These are phyloP conservation scores for Zygosaccharomyces pseudobailii DNA, from an alignment of 1,139 yeast species.

Conservation along the genomic window DNA sequence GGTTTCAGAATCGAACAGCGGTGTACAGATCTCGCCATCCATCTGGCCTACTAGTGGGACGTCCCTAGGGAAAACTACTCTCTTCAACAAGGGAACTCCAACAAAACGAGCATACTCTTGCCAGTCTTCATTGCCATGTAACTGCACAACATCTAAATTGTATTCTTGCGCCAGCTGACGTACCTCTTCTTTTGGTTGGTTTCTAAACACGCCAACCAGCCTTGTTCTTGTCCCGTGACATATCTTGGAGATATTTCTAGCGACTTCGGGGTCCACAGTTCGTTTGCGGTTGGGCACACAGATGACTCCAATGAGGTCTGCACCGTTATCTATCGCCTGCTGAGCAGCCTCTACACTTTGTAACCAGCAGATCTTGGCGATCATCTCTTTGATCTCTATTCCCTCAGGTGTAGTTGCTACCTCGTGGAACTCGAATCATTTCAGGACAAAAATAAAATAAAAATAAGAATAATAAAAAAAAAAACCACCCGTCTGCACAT, in stretches of 20 bases:
- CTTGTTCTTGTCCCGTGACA: constrained; percentile 26
- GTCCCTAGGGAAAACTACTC: constrained; percentile 65
- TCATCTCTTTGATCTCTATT: neutral
- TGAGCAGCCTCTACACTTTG: constrained; percentile 63
- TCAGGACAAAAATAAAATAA: too few species aligned
- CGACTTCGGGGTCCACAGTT: constrained; percentile 55
- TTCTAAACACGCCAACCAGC: constrained; percentile 85
- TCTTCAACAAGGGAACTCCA: constrained; percentile 59
- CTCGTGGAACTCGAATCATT: too few species aligned
- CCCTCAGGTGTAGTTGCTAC: neutral
- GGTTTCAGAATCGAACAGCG: constrained; percentile 77
- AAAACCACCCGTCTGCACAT: too few species aligned
- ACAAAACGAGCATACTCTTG: constrained; percentile 41
- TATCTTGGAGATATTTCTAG: constrained; percentile 46
- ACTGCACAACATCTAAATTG: constrained; percentile 70
- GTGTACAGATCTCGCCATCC: constrained; percentile 41
- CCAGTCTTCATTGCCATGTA: constrained; percentile 82
- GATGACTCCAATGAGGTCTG: constrained; percentile 77
- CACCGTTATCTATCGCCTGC: constrained; percentile 63
- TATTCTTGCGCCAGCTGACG: constrained; percentile 43
- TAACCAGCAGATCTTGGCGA: constrained; percentile 78
- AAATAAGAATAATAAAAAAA: too few species aligned
- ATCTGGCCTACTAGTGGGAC: constrained; percentile 15
- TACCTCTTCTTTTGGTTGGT: constrained; percentile 68
- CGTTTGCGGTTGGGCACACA: constrained; percentile 78